These are phyloP conservation scores for Coemansia sp. DNA, from an alignment of 192 early-diverging fungal genomes.

Conservation along the genomic window DNA sequence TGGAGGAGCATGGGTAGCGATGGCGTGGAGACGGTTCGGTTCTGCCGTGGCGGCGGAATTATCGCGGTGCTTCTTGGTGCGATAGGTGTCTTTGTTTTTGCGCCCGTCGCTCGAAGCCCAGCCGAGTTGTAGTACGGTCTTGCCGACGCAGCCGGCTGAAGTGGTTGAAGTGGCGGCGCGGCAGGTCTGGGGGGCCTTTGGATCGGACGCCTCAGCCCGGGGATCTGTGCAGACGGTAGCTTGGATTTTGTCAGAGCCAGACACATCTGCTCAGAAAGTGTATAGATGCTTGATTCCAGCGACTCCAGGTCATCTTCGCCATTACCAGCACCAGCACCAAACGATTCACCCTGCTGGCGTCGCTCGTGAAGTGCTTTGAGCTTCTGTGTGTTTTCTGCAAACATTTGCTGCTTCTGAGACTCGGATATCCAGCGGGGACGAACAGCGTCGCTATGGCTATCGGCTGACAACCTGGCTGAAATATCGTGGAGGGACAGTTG, in stretches of 20 bases:
- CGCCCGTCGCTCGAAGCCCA: neutral
- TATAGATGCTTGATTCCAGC: constrained; percentile 17
- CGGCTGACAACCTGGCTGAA: constrained; percentile 16
- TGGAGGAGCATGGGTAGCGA: constrained; percentile 25
- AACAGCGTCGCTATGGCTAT: neutral
- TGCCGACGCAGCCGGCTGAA: neutral
- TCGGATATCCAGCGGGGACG: constrained; percentile 5
- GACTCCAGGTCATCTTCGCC: constrained; percentile 5
- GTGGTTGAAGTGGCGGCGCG: neutral
- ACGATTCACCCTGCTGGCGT: neutral
- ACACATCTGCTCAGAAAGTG: constrained; percentile 34
- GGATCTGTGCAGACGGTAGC: constrained; percentile 26
- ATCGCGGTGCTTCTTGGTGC: neutral
- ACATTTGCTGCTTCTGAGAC: constrained; percentile 9
- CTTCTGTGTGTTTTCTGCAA: constrained; percentile 10
- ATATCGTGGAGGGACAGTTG: constrained; percentile 32
- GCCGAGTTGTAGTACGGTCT: neutral
- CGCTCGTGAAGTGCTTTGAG: constrained; percentile 17
- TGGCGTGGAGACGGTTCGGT: constrained; percentile 34
- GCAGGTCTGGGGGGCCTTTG: neutral
- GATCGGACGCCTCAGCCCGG: constrained; percentile 10
- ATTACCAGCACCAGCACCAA: neutral
- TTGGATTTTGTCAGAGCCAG: constrained; percentile 17
- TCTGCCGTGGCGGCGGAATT: constrained; percentile 14
- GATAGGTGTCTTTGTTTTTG: neutral